Evolutionary conservation across 2,329 filamentous ascomycete species (phyloP).

Genomic region (Fusarium redolens): DNA sequence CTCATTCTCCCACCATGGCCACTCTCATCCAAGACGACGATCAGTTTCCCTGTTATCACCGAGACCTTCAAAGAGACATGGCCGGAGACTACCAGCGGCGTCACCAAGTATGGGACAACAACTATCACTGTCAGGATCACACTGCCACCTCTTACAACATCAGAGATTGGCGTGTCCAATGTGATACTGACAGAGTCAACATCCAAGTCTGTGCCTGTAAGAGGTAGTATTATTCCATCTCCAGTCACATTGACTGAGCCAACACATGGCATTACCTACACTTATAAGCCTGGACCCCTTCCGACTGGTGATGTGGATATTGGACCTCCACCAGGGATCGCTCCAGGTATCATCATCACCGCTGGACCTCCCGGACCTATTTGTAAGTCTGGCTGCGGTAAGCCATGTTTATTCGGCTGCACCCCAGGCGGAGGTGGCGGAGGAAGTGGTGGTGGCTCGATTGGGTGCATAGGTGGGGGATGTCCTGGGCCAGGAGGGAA

Average conservation of each 20-base stretch:
- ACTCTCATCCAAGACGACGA: conserved; percentile 17
- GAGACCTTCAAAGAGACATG: conserved; percentile 20
- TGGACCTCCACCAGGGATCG: conserved; percentile 11
- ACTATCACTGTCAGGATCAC: conserved; percentile 27
- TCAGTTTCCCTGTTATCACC: conserved; percentile 17
- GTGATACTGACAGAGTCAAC: conserved; percentile 10
- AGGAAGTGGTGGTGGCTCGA: conserved; percentile 1
- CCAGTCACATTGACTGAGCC: conserved; percentile 17
- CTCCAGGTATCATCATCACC: conserved; percentile 7
- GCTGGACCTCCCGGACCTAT: conserved; percentile 7
- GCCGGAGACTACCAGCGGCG: conserved; percentile 15
- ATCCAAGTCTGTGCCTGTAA: conserved; percentile 2
- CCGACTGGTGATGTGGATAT: conserved; percentile 8
- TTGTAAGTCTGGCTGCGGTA: conserved; percentile 14
- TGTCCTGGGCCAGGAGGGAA: conserved; percentile 10
- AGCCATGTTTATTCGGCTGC: conserved; percentile 9
- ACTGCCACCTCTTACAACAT: conserved; percentile 12
- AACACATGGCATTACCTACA: conserved; percentile 17
- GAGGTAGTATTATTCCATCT: conserved; percentile 14
- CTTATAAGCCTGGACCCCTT: conserved; percentile 11
- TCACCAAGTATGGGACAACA: conserved; percentile 16
- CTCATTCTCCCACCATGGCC: conserved; percentile 20
- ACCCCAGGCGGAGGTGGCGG: conserved; percentile 6
- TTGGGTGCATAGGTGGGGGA: conserved; percentile 11
- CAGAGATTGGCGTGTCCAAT: conserved; percentile 20